Base-by-base conservation (phyloP, 148 eudicot genomes). In the Silene uniflora region DNA sequence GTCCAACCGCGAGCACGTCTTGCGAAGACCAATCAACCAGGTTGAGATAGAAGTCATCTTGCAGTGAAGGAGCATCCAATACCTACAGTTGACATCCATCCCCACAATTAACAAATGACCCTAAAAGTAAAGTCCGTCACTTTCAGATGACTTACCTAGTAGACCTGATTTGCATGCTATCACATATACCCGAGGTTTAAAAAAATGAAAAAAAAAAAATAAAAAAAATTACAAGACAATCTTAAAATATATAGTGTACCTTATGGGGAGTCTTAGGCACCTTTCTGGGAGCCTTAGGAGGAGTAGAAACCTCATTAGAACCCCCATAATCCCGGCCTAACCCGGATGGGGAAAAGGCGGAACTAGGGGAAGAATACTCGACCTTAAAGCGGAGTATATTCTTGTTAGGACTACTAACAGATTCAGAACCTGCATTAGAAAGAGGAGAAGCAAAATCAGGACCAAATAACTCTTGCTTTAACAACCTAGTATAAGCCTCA, bases 1-100 rank as follows among this genome's bases (percentile, higher is more conserved):
- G 85, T 62, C 99, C 99, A 79, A 95, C 98, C 1, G 97, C 99
- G 35, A 96, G 98, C 56, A 91, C 86, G 78, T 92, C 92, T 76
- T 96, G 98, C 0, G 99, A 92, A 1, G 98, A 96, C 98, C 99
- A 96, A 69, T 96, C 99, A 10, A 95, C 99, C 65, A 95, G 80
- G 80, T 92, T 95, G 81, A 95, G 78, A 81, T 95, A 95, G 82
- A 95, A 95, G 81, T 95, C 99, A 77, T 95, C 99, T 77, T 95
- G 98, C 49, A 95, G 88, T 3, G 97, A 84, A 4, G 99, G 99
- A 7, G 99, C 99, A 86, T 95, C 99, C 80, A 95, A 81, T 80
- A 95, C 98, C 99, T 95, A 85, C 78, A 86, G 56, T 70, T 5
- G 46, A 67, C 27, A 61, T 39, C 19, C 5, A 61, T 56, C 27